phyloP scores from a whole-genome alignment of 164 flowering plant genomes.

The Litsea cubeba region DNA sequence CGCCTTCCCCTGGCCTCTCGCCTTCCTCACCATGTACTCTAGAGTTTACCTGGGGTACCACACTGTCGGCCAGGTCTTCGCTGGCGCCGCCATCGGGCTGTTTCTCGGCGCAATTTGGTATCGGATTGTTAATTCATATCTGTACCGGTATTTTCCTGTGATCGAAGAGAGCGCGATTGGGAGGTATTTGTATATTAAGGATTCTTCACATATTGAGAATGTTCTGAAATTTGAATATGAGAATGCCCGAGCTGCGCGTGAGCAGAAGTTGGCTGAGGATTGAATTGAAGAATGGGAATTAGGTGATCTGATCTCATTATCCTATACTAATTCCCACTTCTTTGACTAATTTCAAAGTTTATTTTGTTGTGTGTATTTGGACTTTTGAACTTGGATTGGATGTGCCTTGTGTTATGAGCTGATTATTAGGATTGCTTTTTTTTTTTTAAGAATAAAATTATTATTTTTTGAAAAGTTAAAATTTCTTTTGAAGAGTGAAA shows the following conservation, averaged over 20 bases:
- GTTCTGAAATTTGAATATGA: constrained; percentile 92
- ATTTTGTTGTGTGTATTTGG: no score
- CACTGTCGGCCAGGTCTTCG: constrained; percentile 78
- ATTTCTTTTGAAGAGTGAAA: no score
- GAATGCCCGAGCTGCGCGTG: constrained; percentile 71
- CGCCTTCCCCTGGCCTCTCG: constrained; percentile 42
- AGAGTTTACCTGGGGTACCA: constrained; percentile 98
- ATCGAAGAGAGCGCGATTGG: constrained; percentile 86
- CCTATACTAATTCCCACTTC: no score
- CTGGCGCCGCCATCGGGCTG: constrained; percentile 70
- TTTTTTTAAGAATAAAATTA: no score
- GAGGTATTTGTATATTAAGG: constrained; percentile 76
- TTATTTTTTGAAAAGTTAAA: no score
- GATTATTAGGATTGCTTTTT: no score
- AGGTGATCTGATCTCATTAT: not conserved
- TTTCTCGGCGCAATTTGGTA: constrained; percentile 69
- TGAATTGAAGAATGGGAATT: not conserved
- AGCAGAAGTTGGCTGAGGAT: constrained; percentile 6
- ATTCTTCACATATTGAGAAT: constrained; percentile 80
- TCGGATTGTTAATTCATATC: constrained; percentile 53
- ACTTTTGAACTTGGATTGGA: no score
- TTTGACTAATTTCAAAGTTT: no score
- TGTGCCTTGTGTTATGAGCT: no score
- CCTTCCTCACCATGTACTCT: constrained; percentile 71
- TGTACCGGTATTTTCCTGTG: constrained; percentile 43